These are phyloP conservation scores for Penicillium desertorum DNA, from an alignment of 495 filamentous ascomycete species.

Conservation along the genomic window DNA sequence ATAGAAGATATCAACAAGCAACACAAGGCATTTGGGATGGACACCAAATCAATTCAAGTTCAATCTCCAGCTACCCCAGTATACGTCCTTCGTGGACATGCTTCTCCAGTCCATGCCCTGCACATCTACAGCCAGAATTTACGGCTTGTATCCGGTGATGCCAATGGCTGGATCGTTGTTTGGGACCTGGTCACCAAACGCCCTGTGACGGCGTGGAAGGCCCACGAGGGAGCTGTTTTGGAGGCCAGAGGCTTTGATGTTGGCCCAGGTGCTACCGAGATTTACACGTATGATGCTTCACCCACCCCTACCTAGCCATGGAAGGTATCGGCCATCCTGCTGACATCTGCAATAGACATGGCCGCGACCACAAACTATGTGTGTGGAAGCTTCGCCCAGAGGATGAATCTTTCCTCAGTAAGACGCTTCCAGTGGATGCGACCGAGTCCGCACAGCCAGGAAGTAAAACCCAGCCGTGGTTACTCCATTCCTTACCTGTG, in stretches of 20 bases:
- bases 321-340: background rate
- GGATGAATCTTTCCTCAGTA: slow-evolving; percentile 61
- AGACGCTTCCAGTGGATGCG: slow-evolving; percentile 65
- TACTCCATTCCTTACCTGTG: slow-evolving; percentile 77
- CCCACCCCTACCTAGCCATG: background rate
- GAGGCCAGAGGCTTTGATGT: slow-evolving; percentile 60
- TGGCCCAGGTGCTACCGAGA: slow-evolving; percentile 53
- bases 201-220: slow-evolving; percentile 81
- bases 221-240: slow-evolving; percentile 77
- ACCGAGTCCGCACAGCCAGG: slow-evolving; percentile 24
- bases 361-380: slow-evolving; percentile 81
- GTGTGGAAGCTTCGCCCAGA: slow-evolving; percentile 71
- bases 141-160: slow-evolving; percentile 82
- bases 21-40: background rate
- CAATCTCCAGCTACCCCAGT: slow-evolving; percentile 65
- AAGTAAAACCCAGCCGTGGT: slow-evolving; percentile 66
- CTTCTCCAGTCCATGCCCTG: slow-evolving; percentile 74
- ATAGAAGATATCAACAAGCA: slow-evolving; percentile 1
- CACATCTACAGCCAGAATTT: slow-evolving; percentile 70
- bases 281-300: slow-evolving; percentile 61
- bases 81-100: slow-evolving; percentile 87
- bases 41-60: slow-evolving; percentile 2
- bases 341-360: slow-evolving; percentile 60
- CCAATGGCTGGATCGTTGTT: slow-evolving; percentile 82
- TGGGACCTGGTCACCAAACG: slow-evolving; percentile 85